Conservation (phyloP, 1,139 yeast genomes). For the Kodamaea anthophila region DNA sequence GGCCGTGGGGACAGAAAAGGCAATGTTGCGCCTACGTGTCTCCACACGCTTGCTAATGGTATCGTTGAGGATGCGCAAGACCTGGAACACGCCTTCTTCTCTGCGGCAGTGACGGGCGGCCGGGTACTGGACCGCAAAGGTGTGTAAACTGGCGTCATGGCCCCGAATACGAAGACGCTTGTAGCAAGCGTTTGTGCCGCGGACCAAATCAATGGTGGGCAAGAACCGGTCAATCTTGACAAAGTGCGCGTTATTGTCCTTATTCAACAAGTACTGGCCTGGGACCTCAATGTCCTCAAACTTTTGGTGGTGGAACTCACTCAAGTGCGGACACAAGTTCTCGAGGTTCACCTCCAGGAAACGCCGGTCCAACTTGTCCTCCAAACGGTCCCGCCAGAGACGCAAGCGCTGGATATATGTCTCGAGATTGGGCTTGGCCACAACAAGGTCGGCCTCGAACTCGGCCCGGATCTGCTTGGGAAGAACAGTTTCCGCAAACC, state of each 20-base stretch:
- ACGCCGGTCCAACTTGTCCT: constrained; percentile 82
- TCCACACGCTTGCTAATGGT: constrained; percentile 77
- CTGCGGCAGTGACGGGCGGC: constrained; percentile 97
- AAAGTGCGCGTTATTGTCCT: constrained; percentile 82
- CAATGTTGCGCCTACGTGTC: constrained; percentile 78
- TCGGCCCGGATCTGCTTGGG: constrained; percentile 89
- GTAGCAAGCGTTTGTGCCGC: constrained; percentile 91
- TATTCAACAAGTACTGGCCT: constrained; percentile 84
- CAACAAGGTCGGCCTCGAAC: constrained; percentile 86
- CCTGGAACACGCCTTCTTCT: constrained; percentile 89
- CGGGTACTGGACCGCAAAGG: constrained; percentile 95
- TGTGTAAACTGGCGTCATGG: constrained; percentile 85
- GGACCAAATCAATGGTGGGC: constrained; percentile 80
- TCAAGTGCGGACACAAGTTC: constrained; percentile 86
- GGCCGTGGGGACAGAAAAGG: constrained; percentile 84
- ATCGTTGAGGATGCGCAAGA: constrained; percentile 83
- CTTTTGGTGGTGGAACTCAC: constrained; percentile 96
- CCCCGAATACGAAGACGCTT: constrained; percentile 88
- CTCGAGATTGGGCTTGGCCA: constrained; percentile 83
- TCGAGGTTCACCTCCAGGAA: constrained; percentile 76
- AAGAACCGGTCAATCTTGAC: constrained; percentile 88
- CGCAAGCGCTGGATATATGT: constrained; percentile 77
- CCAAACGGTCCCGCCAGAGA: constrained; percentile 89
- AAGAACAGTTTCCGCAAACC: constrained; percentile 89
- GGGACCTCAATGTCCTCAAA: constrained; percentile 97